Evolutionary conservation across 2,329 filamentous ascomycete species (phyloP).

Genomic region (Aureobasidium sp.): DNA sequence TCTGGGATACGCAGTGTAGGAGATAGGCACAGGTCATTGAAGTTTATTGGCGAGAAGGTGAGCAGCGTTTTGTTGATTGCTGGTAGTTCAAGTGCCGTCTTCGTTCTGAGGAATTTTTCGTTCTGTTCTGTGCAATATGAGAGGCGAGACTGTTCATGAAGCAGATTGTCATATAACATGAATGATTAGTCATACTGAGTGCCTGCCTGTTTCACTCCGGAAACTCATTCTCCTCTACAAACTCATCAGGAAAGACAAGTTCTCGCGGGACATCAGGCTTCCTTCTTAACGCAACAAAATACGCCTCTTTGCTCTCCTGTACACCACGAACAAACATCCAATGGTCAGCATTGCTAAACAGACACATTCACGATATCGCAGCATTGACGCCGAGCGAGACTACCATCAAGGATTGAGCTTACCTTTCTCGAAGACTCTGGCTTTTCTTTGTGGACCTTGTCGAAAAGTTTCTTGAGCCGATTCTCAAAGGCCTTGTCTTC

Average conservation of each 20-base stretch:
- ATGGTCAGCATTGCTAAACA: not conserved
- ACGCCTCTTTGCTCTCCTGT: conserved; percentile 76
- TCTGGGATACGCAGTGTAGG: too few relatives aligned
- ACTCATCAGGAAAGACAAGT: conserved; percentile 33
- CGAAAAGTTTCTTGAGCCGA: conserved; percentile 67
- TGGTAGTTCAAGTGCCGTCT: too few relatives aligned
- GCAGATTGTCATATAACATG: too few relatives aligned
- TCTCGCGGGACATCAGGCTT: conserved; percentile 45
- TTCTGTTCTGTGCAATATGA: too few relatives aligned
- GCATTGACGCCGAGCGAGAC: too few relatives aligned
- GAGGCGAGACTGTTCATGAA: too few relatives aligned
- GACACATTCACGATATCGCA: too few relatives aligned
- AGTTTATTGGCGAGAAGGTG: too few relatives aligned
- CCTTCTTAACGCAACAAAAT: conserved; percentile 70
- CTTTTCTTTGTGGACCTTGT: conserved; percentile 76
- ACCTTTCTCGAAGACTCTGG: conserved; percentile 84
- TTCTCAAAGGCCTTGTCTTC: conserved; percentile 77
- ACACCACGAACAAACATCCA: not conserved
- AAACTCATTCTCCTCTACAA: not conserved
- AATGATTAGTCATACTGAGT: too few relatives aligned
- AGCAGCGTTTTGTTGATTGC: too few relatives aligned
- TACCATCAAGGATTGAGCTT: conserved; percentile 29
- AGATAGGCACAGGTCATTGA: too few relatives aligned
- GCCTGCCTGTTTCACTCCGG: not conserved
- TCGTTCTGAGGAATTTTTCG: too few relatives aligned